Conservation (phyloP, 352 stramenopile genomes). For the Peronospora farinosa region DNA sequence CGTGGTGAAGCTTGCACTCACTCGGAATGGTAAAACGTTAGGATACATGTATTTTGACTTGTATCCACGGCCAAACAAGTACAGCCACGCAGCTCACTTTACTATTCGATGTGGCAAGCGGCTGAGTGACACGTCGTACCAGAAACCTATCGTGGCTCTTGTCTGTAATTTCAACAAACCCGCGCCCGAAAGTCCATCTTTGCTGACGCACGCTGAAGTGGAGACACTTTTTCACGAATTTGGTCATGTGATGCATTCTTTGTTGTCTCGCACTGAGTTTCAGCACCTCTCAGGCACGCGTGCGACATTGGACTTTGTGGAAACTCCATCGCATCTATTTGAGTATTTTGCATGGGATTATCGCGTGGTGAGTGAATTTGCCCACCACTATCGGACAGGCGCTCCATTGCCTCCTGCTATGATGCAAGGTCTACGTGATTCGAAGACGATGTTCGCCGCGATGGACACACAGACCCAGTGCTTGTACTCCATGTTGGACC, state of each 20-base stretch:
- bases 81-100: slow-evolving; percentile 90
- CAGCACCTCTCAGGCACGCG: slow-evolving; percentile 96
- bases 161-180: slow-evolving; percentile 88
- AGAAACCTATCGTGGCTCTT: slow-evolving; percentile 93
- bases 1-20: slow-evolving; percentile 88
- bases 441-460: slow-evolving; percentile 86
- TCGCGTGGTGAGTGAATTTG: slow-evolving; percentile 80
- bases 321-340: slow-evolving; percentile 94
- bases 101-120: slow-evolving; percentile 92
- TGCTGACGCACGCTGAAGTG: slow-evolving; percentile 89
- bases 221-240: slow-evolving; percentile 99
- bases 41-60: slow-evolving; percentile 95
- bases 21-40: slow-evolving; percentile 47
- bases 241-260: slow-evolving; percentile 95
- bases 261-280: slow-evolving; percentile 93
- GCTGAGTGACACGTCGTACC: slow-evolving; percentile 56
- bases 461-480: slow-evolving; percentile 87
- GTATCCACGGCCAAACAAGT: slow-evolving; percentile 86
- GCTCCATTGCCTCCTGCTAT: slow-evolving; percentile 71
- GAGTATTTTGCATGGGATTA: slow-evolving; percentile 95
- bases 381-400: slow-evolving; percentile 74
- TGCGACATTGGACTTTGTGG: slow-evolving; percentile 92
- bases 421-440: slow-evolving; percentile 61
- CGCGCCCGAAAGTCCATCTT: slow-evolving; percentile 53
- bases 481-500: slow-evolving; percentile 75